phyloP scores from a whole-genome alignment of 1,139 yeast species.

The Pichia sp. region DNA sequence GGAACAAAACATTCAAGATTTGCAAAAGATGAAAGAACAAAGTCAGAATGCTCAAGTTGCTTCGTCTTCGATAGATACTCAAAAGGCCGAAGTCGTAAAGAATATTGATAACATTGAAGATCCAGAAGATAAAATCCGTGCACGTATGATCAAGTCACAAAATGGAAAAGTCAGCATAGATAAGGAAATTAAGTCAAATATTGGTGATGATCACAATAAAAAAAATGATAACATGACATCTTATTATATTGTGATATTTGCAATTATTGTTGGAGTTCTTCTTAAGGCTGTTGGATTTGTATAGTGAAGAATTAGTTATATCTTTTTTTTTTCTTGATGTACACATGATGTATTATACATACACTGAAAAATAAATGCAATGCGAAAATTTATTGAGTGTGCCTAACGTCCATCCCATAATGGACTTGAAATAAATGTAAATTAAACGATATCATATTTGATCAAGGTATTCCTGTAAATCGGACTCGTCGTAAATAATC shows the following conservation, averaged over 20 bases:
- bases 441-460: conserved; percentile 13
- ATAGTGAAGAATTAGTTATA: background rate
- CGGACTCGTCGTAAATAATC: conserved; percentile 72
- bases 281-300: conserved; percentile 2
- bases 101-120: conserved; percentile 35
- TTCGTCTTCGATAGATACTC: background rate
- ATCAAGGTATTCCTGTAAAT: conserved; percentile 39
- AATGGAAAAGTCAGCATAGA: background rate
- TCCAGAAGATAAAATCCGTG: conserved; percentile 45
- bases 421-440: background rate
- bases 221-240: background rate
- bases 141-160: conserved; percentile 17
- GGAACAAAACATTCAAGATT: conserved; percentile 37
- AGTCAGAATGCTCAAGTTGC: too few relatives aligned
- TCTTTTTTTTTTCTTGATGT: background rate
- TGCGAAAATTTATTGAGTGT: background rate
- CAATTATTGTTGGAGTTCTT: conserved; percentile 1
- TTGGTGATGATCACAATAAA: background rate
- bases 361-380: background rate
- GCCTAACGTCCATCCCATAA: background rate
- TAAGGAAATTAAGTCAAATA: background rate
- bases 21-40: conserved; percentile 10
- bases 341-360: background rate
- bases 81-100: conserved; percentile 28
- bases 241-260: conserved; percentile 3